A percentile compares a stretch with the other conserved stretches of the same genome.
Evolutionary conservation across 2,329 filamentous ascomycete species (phyloP).

Genomic region (Exophiala lecanii-corni): DNA sequence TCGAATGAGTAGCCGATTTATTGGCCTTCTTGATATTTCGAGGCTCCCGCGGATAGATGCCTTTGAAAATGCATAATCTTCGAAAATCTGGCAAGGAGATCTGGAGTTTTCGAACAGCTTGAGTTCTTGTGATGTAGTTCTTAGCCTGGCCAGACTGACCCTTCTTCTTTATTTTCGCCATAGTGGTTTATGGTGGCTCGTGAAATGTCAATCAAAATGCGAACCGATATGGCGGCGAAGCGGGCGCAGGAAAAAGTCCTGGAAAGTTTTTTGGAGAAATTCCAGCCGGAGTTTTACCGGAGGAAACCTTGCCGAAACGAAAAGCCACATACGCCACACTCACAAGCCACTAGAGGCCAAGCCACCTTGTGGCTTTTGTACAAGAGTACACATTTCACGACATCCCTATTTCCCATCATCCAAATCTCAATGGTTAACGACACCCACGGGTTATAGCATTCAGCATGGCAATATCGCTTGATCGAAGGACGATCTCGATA

Average conservation of each 20-base stretch:
- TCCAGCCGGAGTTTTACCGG: neutral
- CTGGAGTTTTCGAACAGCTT: conserved; percentile 96
- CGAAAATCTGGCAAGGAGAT: conserved; percentile 96
- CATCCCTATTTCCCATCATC: neutral
- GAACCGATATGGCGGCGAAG: too few relatives aligned
- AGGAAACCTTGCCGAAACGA: neutral
- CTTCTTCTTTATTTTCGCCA: conserved; percentile 87
- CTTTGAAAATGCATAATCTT: conserved; percentile 98
- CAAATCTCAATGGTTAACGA: neutral
- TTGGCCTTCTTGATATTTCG: conserved; percentile 95
- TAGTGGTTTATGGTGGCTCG: conserved; percentile 33
- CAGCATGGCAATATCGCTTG: conserved; percentile 44
- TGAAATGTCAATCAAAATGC: neutral
- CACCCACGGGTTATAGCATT: conserved; percentile 3
- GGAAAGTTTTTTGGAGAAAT: neutral
- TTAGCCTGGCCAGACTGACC: conserved; percentile 86
- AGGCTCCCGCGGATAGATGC: conserved; percentile 96
- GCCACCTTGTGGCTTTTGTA: too few relatives aligned
- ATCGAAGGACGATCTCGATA: conserved; percentile 60
- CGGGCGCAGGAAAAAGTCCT: neutral
- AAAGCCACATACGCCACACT: neutral
- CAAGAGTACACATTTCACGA: neutral
- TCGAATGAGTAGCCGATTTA: conserved; percentile 82
- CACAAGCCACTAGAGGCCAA: too few relatives aligned
- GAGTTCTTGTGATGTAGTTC: conserved; percentile 96